Conservation (phyloP, 306 rosid genomes). For the Pueraria montana region DNA sequence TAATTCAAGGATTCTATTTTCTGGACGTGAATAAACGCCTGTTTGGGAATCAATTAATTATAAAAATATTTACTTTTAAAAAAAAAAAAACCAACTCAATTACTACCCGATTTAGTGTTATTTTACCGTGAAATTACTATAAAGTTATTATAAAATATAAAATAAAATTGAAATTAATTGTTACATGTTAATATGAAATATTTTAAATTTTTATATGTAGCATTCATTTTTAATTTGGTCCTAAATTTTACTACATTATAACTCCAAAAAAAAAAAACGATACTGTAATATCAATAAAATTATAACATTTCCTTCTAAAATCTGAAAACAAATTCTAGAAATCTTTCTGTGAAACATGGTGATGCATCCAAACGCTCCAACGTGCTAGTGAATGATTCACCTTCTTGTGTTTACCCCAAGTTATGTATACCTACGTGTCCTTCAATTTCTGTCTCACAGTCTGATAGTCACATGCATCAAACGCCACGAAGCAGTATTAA, state of each 20-base stretch:
- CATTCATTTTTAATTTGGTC: not conserved
- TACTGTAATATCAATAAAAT: not conserved
- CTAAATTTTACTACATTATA: not conserved
- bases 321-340: not conserved
- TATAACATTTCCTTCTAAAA: not conserved
- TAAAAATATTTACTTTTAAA: not conserved
- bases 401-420: slow-evolving; percentile 5
- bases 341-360: not conserved
- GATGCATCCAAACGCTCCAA: not conserved
- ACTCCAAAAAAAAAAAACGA: not conserved
- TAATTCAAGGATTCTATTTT: not conserved
- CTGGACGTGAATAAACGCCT: not conserved
- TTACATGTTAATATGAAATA: not conserved
- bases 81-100: not conserved
- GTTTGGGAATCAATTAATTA: not conserved
- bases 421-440: not conserved
- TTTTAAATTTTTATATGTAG: not conserved
- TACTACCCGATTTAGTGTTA: not conserved
- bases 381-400: not conserved
- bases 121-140: not conserved
- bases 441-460: slow-evolving; percentile 3
- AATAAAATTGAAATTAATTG: not conserved
- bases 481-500: slow-evolving; percentile 30
- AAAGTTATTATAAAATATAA: not conserved
- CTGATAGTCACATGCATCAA: slow-evolving; percentile 41